phyloP scores from a whole-genome alignment of 768 basidiomycete species.

The Pleurotus djamor region DNA sequence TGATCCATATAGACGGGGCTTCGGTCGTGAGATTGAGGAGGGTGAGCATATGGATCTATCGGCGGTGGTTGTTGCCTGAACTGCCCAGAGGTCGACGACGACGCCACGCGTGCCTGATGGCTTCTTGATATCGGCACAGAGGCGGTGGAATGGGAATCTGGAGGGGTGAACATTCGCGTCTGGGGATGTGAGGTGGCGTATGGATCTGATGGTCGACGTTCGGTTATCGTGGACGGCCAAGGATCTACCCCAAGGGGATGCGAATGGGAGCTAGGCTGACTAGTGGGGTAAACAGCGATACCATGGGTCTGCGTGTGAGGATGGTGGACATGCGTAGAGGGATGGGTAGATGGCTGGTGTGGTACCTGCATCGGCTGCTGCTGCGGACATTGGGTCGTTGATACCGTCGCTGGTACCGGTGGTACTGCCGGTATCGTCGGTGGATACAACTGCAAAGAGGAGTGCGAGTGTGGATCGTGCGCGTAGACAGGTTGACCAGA shows the following conservation, averaged over 20 bases:
- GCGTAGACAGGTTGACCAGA: conserved; percentile 5
- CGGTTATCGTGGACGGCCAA: not conserved
- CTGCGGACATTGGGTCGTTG: conserved; percentile 7
- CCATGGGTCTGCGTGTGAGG: not conserved
- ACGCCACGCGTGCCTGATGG: not conserved
- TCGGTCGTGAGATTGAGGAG: not conserved
- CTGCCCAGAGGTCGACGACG: not conserved
- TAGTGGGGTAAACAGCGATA: not conserved
- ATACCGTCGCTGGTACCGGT: not conserved
- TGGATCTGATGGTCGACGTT: not conserved
- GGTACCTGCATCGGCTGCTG: not conserved
- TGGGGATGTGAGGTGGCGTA: not conserved
- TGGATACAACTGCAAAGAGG: not conserved
- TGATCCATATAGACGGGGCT: not conserved
- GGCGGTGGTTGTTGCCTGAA: not conserved
- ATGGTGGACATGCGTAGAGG: conserved; percentile 11
- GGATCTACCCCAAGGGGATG: not conserved
- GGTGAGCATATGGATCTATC: not conserved
- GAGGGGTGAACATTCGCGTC: not conserved
- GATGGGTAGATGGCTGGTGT: conserved; percentile 2
- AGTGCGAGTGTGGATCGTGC: conserved; percentile 1
- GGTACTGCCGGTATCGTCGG: no score
- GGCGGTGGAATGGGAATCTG: not conserved
- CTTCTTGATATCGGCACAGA: conserved; percentile 1
- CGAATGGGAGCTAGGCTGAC: not conserved